Evolutionary conservation across 2,329 filamentous ascomycete species (phyloP).

Genomic region (Hypoxylon sp.): DNA sequence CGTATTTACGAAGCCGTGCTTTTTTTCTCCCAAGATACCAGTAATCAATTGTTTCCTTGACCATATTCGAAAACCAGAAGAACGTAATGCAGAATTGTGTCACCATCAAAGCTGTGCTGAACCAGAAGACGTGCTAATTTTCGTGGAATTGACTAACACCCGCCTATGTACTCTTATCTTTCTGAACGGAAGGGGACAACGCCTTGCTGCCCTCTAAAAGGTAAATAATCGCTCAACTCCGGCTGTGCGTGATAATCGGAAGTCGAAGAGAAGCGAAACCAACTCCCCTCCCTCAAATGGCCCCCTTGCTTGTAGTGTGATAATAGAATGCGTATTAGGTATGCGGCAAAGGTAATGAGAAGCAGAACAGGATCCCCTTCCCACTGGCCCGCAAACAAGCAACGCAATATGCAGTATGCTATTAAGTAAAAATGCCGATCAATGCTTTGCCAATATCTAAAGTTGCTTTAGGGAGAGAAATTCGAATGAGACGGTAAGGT

Average conservation of each 20-base stretch:
- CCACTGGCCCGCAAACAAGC: constrained; percentile 22
- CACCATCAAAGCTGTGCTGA: not conserved
- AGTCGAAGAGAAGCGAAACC: constrained; percentile 35
- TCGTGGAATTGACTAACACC: constrained; percentile 33
- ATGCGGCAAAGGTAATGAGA: constrained; percentile 23
- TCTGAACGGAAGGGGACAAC: constrained; percentile 22
- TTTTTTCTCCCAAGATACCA: not conserved
- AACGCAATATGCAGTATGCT: constrained; percentile 40
- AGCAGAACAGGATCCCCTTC: constrained; percentile 22
- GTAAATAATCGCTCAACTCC: constrained; percentile 31
- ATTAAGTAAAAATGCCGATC: constrained; percentile 39
- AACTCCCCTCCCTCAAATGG: constrained; percentile 16
- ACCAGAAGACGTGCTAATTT: constrained; percentile 10
- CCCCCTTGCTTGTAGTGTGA: constrained; percentile 15
- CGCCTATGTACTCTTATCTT: constrained; percentile 36
- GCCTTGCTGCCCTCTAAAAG: constrained; percentile 26
- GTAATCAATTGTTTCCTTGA: not conserved
- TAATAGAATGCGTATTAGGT: constrained; percentile 27
- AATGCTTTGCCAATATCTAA: constrained; percentile 41
- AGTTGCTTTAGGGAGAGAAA: constrained; percentile 34
- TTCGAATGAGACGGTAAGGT: constrained; percentile 29
- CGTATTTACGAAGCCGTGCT: not conserved
- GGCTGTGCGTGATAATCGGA: constrained; percentile 28
- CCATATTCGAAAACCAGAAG: not conserved
- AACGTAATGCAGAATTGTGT: not conserved